Conservation (phyloP, 2,329 filamentous ascomycete species). For the Lasiodiplodia theobromae region DNA sequence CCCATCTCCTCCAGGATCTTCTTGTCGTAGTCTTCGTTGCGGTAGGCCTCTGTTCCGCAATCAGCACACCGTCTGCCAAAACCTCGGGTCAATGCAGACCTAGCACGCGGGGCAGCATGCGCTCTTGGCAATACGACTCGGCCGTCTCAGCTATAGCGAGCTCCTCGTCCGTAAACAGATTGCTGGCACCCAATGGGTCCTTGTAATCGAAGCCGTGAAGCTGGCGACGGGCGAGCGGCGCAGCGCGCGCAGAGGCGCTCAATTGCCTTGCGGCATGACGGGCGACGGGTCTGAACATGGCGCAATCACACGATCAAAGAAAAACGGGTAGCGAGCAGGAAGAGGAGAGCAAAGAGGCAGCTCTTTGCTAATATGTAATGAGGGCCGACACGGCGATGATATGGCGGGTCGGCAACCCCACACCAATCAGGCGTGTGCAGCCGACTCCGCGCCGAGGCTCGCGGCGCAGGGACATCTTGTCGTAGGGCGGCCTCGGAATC, state of each 20-base stretch:
- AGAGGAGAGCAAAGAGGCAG: neutral
- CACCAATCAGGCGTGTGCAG: slow-evolving; percentile 26
- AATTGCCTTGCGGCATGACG: slow-evolving; percentile 51
- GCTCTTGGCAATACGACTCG: slow-evolving; percentile 92
- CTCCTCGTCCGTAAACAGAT: slow-evolving; percentile 88
- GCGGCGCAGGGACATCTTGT: slow-evolving; percentile 5
- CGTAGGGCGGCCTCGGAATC: slow-evolving; percentile 16
- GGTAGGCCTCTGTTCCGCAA: slow-evolving; percentile 72
- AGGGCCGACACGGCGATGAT: slow-evolving; percentile 3
- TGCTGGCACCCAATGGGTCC: slow-evolving; percentile 79
- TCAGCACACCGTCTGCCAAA: slow-evolving; percentile 6
- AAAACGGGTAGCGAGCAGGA: neutral
- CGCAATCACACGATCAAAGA: slow-evolving; percentile 25
- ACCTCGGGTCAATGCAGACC: slow-evolving; percentile 59
- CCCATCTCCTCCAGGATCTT: slow-evolving; percentile 92
- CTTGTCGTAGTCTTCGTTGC: slow-evolving; percentile 84
- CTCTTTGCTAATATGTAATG: slow-evolving; percentile 10
- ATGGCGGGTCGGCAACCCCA: slow-evolving; percentile 30
- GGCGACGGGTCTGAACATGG: slow-evolving; percentile 54
- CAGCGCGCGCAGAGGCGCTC: slow-evolving; percentile 38
- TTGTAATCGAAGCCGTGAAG: slow-evolving; percentile 80
- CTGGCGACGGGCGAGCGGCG: slow-evolving; percentile 41
- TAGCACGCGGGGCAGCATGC: slow-evolving; percentile 82
- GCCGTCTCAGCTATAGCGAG: slow-evolving; percentile 88
- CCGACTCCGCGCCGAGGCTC: slow-evolving; percentile 29